These are phyloP conservation scores for Giardia duodenalis DNA, from an alignment of 208 protist genomes.

Conservation along the genomic window DNA sequence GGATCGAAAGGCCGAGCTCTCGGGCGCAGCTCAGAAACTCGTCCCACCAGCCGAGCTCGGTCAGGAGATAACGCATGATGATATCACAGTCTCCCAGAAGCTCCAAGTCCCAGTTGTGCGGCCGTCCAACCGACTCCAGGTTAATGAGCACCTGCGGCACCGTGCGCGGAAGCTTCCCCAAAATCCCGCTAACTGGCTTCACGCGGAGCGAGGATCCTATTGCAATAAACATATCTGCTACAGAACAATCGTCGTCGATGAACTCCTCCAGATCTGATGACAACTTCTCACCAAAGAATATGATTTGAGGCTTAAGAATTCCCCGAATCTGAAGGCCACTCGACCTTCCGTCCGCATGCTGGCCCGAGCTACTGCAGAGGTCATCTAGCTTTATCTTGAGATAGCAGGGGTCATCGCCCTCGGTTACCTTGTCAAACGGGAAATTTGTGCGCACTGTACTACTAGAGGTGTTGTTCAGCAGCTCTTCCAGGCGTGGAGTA, in stretches of 20 bases:
- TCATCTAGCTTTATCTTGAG: neutral
- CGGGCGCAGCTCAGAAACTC: neutral
- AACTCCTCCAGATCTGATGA: slow-evolving; percentile 36
- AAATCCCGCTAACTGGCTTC: slow-evolving; percentile 46
- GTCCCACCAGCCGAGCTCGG: neutral
- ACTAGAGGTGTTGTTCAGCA: neutral
- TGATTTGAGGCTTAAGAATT: slow-evolving; percentile 50
- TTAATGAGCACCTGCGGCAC: slow-evolving; percentile 53
- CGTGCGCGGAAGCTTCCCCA: neutral
- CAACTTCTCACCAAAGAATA: slow-evolving; percentile 52
- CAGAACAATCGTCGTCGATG: slow-evolving; percentile 35
- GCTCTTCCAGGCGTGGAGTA: neutral
- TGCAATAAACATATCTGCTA: slow-evolving; percentile 49
- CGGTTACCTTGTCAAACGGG: neutral
- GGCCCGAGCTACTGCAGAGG: neutral
- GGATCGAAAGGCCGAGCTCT: neutral
- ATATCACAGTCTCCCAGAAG: slow-evolving; percentile 43
- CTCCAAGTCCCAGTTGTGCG: slow-evolving; percentile 44
- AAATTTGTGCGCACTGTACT: neutral
- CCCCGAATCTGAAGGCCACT: neutral
- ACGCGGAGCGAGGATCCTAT: slow-evolving; percentile 54
- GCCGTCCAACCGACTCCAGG: slow-evolving; percentile 42
- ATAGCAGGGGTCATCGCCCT: neutral
- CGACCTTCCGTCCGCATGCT: neutral
- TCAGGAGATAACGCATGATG: neutral